phyloP scores from a whole-genome alignment of 805 yeast species.

The Ogataea siamensis region DNA sequence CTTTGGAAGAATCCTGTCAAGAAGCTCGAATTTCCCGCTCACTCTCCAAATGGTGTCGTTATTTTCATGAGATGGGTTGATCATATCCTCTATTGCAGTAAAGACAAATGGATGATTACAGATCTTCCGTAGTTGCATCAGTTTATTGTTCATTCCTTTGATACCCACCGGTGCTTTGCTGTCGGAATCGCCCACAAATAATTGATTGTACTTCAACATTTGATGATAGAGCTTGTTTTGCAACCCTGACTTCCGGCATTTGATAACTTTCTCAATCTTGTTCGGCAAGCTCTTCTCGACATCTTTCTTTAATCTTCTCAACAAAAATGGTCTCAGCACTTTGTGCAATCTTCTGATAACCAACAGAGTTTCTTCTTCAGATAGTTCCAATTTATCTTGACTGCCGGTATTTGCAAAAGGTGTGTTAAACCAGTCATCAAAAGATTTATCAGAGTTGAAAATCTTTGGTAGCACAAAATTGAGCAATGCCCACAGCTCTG shows the following conservation, averaged over 20 bases:
- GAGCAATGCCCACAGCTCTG: conserved; percentile 82
- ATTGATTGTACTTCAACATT: conserved; percentile 67
- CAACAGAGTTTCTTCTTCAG: conserved; percentile 83
- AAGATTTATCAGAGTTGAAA: conserved; percentile 81
- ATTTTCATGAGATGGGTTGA: conserved; percentile 61
- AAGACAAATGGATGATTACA: conserved; percentile 88
- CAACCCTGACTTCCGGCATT: conserved; percentile 72
- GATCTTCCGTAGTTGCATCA: conserved; percentile 82
- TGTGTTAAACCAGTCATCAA: conserved; percentile 88
- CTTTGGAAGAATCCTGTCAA: conserved; percentile 74
- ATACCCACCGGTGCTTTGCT: conserved; percentile 63
- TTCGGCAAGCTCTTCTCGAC: conserved; percentile 85
- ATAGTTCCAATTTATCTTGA: conserved; percentile 74
- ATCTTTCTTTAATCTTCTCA: conserved; percentile 82
- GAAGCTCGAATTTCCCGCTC: conserved; percentile 76
- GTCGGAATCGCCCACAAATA: conserved; percentile 61
- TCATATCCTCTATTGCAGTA: conserved; percentile 72
- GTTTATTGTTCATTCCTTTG: conserved; percentile 75
- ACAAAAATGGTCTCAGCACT: conserved; percentile 78
- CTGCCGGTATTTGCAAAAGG: conserved; percentile 85
- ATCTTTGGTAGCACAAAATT: conserved; percentile 81
- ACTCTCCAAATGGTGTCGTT: conserved; percentile 71
- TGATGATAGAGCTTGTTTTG: conserved; percentile 72
- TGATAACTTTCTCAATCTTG: conserved; percentile 77
- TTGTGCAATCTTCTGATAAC: conserved; percentile 83